phyloP scores from a whole-genome alignment of 306 rosid genomes.

The Luffa aegyptiaca region DNA sequence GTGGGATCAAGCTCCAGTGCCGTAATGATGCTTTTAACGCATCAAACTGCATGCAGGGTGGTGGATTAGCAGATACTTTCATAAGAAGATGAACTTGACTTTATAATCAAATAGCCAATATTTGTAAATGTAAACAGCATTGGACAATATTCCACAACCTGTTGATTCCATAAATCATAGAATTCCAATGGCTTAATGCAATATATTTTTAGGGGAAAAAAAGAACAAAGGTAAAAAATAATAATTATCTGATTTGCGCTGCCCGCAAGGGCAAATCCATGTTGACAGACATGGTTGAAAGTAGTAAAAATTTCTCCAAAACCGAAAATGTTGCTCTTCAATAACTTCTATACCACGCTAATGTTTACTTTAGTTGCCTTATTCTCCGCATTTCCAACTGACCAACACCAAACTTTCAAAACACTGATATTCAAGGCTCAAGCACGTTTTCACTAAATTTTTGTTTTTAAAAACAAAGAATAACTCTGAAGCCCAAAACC shows the following conservation, averaged over 20 bases:
- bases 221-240: neutral
- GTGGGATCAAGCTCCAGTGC: conserved; percentile 69
- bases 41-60: conserved; percentile 60
- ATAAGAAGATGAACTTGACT: neutral
- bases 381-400: neutral
- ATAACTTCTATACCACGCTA: neutral
- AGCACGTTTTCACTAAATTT: neutral
- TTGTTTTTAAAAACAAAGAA: neutral
- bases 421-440: neutral
- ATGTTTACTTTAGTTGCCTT: neutral
- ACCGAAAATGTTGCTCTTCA: neutral
- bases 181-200: neutral
- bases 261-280: neutral
- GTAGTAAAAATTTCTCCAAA: neutral
- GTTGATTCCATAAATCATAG: neutral
- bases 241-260: neutral
- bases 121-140: neutral
- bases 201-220: neutral
- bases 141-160: neutral
- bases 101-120: neutral
- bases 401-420: neutral
- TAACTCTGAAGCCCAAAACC: neutral
- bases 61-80: conserved; percentile 21
- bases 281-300: neutral
- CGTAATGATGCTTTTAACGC: conserved; percentile 54